Evolutionary conservation across 306 rosid genomes (phyloP).

Genomic region (Glycyrrhiza uralensis): DNA sequence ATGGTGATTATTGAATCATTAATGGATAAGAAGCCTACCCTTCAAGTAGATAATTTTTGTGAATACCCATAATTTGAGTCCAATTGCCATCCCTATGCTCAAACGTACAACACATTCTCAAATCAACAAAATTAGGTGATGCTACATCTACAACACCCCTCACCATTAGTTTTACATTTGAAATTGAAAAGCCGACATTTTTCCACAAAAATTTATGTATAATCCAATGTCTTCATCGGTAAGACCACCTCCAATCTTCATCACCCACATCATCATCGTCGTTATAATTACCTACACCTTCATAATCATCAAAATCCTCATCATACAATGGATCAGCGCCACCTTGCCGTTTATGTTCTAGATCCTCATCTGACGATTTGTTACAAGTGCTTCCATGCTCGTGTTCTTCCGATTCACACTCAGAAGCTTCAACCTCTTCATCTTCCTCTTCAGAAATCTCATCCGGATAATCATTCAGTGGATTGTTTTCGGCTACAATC

Average conservation of each 20-base stretch:
- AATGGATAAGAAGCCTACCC: no score
- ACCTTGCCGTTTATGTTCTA: constrained; percentile 1
- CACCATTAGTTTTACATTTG: neutral
- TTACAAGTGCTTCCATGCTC: constrained; percentile 18
- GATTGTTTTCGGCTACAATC: constrained; percentile 70
- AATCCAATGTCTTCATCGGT: constrained; percentile 26
- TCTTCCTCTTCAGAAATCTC: constrained; percentile 64
- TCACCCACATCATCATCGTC: constrained; percentile 25
- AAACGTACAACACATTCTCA: neutral
- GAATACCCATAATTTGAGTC: neutral
- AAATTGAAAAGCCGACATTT: neutral
- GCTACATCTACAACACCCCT: neutral
- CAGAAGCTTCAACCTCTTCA: constrained; percentile 46
- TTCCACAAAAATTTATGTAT: neutral
- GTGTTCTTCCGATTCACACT: constrained; percentile 38
- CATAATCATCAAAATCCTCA: constrained; percentile 40
- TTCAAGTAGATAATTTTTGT: neutral
- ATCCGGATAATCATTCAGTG: constrained; percentile 75
- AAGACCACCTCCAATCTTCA: constrained; percentile 43
- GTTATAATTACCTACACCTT: constrained; percentile 8
- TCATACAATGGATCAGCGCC: constrained; percentile 31
- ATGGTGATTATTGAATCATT: no score
- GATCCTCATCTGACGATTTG: constrained; percentile 35
- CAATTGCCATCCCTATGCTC: no score
- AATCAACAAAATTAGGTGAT: neutral